Conservation (phyloP, 1,139 yeast species). For the Kodamaea fungicola region DNA sequence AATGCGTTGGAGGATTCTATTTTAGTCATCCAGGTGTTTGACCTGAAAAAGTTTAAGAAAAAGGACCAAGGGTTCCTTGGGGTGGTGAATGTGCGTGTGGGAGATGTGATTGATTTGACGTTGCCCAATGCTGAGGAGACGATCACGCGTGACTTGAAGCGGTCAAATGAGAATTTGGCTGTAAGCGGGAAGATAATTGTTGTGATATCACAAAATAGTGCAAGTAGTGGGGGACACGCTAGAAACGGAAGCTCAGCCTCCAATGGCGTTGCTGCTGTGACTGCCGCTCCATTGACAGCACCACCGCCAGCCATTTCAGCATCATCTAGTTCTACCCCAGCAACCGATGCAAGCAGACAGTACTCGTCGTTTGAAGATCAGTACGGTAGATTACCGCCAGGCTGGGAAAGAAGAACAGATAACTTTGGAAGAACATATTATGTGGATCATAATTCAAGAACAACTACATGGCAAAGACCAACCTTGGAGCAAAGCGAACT, state of each 20-base stretch:
- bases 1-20: conserved; percentile 82
- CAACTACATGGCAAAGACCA: conserved; percentile 98
- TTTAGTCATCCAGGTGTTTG: conserved; percentile 90
- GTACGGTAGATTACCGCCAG: conserved; percentile 92
- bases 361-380: conserved; percentile 95
- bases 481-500: conserved; percentile 65
- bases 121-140: conserved; percentile 69
- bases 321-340: conserved; percentile 12
- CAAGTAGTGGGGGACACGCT: conserved; percentile 1
- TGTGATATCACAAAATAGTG: conserved; percentile 51
- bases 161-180: conserved; percentile 85
- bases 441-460: conserved; percentile 95
- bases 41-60: conserved; percentile 94
- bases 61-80: conserved; percentile 99
- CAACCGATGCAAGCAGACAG: conserved; percentile 43
- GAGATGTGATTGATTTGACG: conserved; percentile 79
- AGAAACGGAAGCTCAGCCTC: neutral
- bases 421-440: conserved; percentile 96
- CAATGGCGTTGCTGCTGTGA: conserved; percentile 11
- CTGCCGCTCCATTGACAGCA: conserved; percentile 8
- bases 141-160: conserved; percentile 86
- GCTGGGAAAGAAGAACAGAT: conserved; percentile 98
- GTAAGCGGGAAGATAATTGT: conserved; percentile 91
- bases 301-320: conserved; percentile 12
- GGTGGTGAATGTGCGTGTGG: conserved; percentile 86